These are phyloP conservation scores for Trichosporon sp. DNA, from an alignment of 1,284 basidiomycete genomes.

Conservation along the genomic window DNA sequence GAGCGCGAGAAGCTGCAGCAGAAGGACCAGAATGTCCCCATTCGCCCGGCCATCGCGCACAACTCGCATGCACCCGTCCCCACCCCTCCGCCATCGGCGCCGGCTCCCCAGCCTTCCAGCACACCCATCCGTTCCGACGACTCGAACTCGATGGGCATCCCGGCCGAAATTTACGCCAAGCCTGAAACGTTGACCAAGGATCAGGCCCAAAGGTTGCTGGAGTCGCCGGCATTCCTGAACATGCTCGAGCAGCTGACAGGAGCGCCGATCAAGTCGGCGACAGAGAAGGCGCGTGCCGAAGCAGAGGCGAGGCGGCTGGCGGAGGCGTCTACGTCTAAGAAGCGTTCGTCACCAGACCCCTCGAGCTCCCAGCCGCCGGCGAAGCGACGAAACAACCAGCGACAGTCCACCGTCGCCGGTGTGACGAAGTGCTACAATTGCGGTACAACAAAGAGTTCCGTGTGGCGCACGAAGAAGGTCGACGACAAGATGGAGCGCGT, in stretches of 20 bases:
- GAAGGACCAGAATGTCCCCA: conserved; percentile 1
- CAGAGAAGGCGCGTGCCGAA: neutral
- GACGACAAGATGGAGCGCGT: conserved; percentile 46
- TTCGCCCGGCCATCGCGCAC: neutral
- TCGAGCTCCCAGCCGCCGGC: neutral
- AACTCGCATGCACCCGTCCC: neutral
- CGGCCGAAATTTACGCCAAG: conserved; percentile 18
- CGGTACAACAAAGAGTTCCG: conserved; percentile 47
- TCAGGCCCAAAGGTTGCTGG: conserved; percentile 44
- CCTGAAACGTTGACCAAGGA: conserved; percentile 48
- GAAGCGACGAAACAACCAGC: neutral
- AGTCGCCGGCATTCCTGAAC: conserved; percentile 44
- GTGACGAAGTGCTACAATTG: conserved; percentile 50
- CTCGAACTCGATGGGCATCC: conserved; percentile 3
- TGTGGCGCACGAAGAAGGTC: conserved; percentile 52
- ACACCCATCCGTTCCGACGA: conserved; percentile 10
- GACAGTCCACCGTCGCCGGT: too few species aligned
- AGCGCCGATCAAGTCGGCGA: conserved; percentile 19
- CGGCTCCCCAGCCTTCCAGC: conserved; percentile 3
- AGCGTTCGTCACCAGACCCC: conserved; percentile 7
- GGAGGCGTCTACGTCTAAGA: conserved; percentile 17
- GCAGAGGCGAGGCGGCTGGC: neutral
- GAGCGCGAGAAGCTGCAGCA: conserved; percentile 13
- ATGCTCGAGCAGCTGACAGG: conserved; percentile 46
- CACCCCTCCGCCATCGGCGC: neutral